Evolutionary conservation across 495 filamentous ascomycete genomes (phyloP).

Genomic region (Saxophila tyrrhenica): DNA sequence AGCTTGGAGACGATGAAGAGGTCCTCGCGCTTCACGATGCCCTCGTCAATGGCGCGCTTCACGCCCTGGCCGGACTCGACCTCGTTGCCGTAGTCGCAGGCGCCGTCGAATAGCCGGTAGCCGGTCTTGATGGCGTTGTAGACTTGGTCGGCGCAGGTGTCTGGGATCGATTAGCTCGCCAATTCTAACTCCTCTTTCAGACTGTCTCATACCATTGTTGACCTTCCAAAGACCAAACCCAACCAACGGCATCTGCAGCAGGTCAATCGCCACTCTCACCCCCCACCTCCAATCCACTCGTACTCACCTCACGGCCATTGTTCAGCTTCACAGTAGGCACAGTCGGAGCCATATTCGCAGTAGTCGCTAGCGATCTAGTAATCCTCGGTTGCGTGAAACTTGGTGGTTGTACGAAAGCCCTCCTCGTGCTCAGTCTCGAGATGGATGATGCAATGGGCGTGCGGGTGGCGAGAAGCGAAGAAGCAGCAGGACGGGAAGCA

Average conservation of each 20-base stretch:
- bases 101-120: conserved; percentile 79
- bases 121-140: conserved; percentile 85
- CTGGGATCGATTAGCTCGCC: conserved; percentile 50
- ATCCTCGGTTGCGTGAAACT: background rate
- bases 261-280: background rate
- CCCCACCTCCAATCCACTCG: background rate
- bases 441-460: background rate
- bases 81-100: conserved; percentile 86
- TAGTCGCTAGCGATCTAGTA: conserved; percentile 27
- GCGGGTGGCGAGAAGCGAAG: background rate
- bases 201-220: background rate
- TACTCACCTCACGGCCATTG: conserved; percentile 49
- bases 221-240: conserved; percentile 76
- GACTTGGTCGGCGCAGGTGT: conserved; percentile 63
- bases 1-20: conserved; percentile 90
- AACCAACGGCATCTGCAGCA: conserved; percentile 66
- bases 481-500: background rate
- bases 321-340: conserved; percentile 61
- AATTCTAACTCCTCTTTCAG: no score
- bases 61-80: conserved; percentile 72
- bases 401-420: background rate
- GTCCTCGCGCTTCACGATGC: conserved; percentile 72
- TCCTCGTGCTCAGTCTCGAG: background rate
- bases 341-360: conserved; percentile 20
- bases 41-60: conserved; percentile 76